Base-by-base conservation (phyloP, 2,329 filamentous ascomycete genomes). In the Trichoderma citrinoviride region DNA sequence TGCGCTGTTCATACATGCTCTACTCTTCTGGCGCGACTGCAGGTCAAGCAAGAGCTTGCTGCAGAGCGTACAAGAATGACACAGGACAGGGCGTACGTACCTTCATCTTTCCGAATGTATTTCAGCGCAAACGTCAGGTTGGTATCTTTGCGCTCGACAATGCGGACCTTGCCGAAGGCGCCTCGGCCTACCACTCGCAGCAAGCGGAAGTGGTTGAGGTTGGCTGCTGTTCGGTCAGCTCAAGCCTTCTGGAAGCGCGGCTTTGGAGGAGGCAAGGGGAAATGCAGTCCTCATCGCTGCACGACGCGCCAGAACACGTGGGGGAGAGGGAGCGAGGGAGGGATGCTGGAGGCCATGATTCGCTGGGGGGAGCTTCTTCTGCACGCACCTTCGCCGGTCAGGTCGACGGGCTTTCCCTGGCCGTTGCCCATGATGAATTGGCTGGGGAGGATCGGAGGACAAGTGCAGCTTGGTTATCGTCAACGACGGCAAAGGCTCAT, bases 81-180 rank as follows among this genome's bases (percentile, higher is more conserved):
- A 25, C 5, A 4, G 27, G 7, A n/a, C 15, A 61, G 56, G 29
- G n/a, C n/a, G n/a, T n/a, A n/a, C 87, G 68, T 74, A 93, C 93
- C 91, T 87, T 98, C 94, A 90, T 98, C 94, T 85, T 97, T 98
- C 70, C 93, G 89, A 69, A 98, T 98, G 78, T 98, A 98, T 79
- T 99, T 99, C 69, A 99, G 84, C 50, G 95, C 95, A 78, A 99
- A 99, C 3, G 93, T 94, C 72, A 98, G 80, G 64, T 89, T 90
- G 1, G 93, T 97, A 76, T 99, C 95, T 79, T 98, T 98, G 71
- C 93, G 88, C 83, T 99, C 95, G 74, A 99, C 95, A 71, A 99
- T 99, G 73, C 95, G 90, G 67, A 99, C 95, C 80, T 99, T 99
- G 73, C 95, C 95, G 82, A 99, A 99, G 65, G 95, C 95, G 73